Conservation (phyloP, 805 yeast species). For the Candida nanaspora region DNA sequence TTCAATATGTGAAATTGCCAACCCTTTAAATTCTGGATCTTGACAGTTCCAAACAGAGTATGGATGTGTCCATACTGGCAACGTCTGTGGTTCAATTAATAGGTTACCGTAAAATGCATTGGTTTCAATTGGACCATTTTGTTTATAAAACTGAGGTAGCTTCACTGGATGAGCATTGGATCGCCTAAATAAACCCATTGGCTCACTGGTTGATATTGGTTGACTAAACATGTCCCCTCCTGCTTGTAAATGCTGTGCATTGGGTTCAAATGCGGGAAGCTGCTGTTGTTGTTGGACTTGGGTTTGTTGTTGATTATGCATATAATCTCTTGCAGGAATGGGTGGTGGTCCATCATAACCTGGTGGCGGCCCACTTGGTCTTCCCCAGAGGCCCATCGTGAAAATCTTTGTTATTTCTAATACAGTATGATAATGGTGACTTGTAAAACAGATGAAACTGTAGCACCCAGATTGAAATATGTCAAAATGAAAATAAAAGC, state of each 20-base stretch:
- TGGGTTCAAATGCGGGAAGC: no score
- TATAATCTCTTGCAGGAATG: constrained; percentile 19
- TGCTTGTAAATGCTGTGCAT: background rate
- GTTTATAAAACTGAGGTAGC: constrained; percentile 39
- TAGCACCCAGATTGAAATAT: background rate
- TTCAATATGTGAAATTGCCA: constrained; percentile 61
- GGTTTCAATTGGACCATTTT: constrained; percentile 53
- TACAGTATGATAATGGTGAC: no score
- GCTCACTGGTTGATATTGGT: constrained; percentile 15
- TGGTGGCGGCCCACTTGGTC: constrained; percentile 1
- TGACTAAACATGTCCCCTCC: constrained; percentile 12
- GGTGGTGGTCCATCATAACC: constrained; percentile 8
- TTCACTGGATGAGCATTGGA: constrained; percentile 67
- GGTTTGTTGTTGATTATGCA: background rate
- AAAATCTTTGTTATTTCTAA: background rate
- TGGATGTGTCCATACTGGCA: constrained; percentile 79
- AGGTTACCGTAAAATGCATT: constrained; percentile 76
- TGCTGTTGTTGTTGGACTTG: background rate
- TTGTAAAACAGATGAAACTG: no score
- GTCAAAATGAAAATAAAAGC: background rate
- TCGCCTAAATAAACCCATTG: constrained; percentile 18
- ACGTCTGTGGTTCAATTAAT: constrained; percentile 55
- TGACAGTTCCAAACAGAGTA: constrained; percentile 62
- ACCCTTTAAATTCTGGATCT: constrained; percentile 38
- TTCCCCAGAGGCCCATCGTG: background rate